Evolutionary conservation across 1,284 basidiomycete genomes (phyloP).

Genomic region (Ceraceosorus guamensis): DNA sequence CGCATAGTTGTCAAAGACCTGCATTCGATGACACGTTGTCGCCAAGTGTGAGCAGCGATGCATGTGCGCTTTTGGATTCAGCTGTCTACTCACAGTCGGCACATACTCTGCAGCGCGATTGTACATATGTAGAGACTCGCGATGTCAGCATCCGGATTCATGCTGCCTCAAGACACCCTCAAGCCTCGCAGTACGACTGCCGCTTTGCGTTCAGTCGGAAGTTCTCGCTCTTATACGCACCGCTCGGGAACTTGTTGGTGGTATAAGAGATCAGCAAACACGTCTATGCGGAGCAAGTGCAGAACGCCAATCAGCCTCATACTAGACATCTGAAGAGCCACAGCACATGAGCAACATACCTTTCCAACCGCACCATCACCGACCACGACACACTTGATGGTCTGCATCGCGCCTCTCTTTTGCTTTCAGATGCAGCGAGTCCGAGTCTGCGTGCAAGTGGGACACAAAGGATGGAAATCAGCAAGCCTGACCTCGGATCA

Average conservation of each 20-base stretch:
- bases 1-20: conserved; percentile 91
- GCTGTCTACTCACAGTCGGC: conserved; percentile 59
- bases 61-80: not conserved
- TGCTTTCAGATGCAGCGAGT: no score
- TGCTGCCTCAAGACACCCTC: no score
- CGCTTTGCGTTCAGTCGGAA: not conserved
- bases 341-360: conserved; percentile 56
- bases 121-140: no score
- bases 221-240: not conserved
- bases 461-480: no score
- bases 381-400: conserved; percentile 78
- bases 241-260: conserved; percentile 64
- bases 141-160: no score
- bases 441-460: no score
- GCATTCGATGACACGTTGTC: no score
- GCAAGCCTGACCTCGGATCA: no score
- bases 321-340: not conserved
- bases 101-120: conserved; percentile 75
- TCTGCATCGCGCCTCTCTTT: no score
- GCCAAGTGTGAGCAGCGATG: not conserved
- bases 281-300: conserved; percentile 57
- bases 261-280: conserved; percentile 99
- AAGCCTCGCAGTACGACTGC: no score
- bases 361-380: conserved; percentile 99
- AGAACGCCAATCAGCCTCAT: not conserved